phyloP scores from a whole-genome alignment of 441 rosid species.

The Pelargonium myrrhifolium region DNA sequence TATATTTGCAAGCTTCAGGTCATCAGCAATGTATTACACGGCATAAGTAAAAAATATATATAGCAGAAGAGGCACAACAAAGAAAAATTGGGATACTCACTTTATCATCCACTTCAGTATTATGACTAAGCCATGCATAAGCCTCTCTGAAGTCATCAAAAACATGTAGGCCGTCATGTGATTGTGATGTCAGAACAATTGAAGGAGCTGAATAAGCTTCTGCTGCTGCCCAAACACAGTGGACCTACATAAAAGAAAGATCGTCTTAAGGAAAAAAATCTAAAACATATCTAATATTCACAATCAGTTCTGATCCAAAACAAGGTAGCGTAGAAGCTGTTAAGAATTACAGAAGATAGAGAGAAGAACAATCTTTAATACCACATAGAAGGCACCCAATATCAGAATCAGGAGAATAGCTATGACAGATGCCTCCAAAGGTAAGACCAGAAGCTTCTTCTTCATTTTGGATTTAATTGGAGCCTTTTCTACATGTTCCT shows the following conservation, averaged over 20 bases:
- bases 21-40: background rate
- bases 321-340: too few species aligned
- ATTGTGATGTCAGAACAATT: constrained; percentile 75
- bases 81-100: constrained; percentile 34
- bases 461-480: constrained; percentile 39
- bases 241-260: constrained; percentile 53
- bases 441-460: constrained; percentile 80
- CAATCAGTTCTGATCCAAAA: too few species aligned
- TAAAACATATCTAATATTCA: background rate
- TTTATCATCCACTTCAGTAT: constrained; percentile 96
- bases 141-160: constrained; percentile 99
- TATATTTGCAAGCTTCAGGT: background rate
- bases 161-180: constrained; percentile 78
- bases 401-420: constrained; percentile 76
- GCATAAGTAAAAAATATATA: background rate
- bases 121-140: constrained; percentile 91
- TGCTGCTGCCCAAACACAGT: constrained; percentile 99
- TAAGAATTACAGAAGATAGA: background rate
- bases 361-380: constrained; percentile 23
- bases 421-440: constrained; percentile 66
- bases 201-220: constrained; percentile 99
- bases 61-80: background rate
- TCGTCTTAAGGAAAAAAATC: background rate
- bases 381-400: constrained; percentile 98
- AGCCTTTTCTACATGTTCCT: constrained; percentile 33